Base-by-base conservation (phyloP, 2,329 filamentous ascomycete species). In the Claviceps purpurea region DNA sequence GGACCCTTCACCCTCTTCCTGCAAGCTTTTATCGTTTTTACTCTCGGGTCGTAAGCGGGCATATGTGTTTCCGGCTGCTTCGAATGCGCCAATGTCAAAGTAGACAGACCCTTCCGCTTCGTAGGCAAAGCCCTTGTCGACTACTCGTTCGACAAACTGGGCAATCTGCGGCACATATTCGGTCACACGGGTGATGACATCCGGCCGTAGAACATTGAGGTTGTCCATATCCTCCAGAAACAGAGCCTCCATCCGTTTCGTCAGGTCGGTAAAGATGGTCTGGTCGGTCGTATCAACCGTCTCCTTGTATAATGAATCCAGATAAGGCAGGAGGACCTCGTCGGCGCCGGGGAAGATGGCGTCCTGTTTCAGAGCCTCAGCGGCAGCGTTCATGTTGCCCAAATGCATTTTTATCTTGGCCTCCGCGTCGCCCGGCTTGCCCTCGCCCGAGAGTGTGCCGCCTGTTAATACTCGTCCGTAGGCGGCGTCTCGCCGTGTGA, bases 341-440 rank as follows among this genome's bases (percentile, higher is more conserved):
- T 82, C 78, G 30, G 74, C 72, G 37, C 75, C 75, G 1, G 74
- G 74, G 61, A 79, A 80, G 20, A 79, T 66, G 47, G 71, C 67
- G 42, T 70, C 68, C n/a, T 67, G 64, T 45, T 68, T 66, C 51
- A 81, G 74, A 6, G 76, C 73, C 34, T 63, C 58, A 2, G 73
- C 71, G 1, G 79, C 78, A 26, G 73, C 64, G 48, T 72, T 72
- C 71, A 77, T 77, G 61, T 77, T 79, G 61, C 80, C 82, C 56
- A 94, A 77, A 61, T 95, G 87, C 88, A 95, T 94, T 70, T 90
- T 94, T 58, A 88, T 70, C 71, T 95, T 95, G 14, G 88, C 87
- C 64, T 94, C 87, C 52, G 82, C 81, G 61, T 95, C 89, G 6
- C 84, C 79, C 0, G 86, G 75, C 59, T 75, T 78, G 39, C 76